A percentile compares a stretch with the other conserved stretches of the same genome.
Conservation (phyloP, 805 yeast species). For the Ogataea angusta region DNA sequence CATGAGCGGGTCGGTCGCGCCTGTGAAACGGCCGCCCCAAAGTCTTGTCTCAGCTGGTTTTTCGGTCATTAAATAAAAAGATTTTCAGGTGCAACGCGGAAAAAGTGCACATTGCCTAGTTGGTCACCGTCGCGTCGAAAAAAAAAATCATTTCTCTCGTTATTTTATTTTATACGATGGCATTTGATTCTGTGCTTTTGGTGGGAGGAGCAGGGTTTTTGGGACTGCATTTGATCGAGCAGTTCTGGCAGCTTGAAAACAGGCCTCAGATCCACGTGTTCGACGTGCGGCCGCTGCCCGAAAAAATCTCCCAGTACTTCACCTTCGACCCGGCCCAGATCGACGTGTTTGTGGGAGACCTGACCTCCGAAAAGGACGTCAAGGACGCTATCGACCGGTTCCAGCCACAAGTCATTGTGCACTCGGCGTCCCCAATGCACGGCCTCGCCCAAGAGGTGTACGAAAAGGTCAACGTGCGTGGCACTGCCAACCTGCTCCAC, state of each 20-base stretch:
- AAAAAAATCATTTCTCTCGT: background rate
- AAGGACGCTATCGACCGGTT: conserved; percentile 54
- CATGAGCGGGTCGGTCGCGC: conserved; percentile 96
- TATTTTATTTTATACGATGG: conserved; percentile 11
- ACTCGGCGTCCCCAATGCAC: conserved; percentile 95
- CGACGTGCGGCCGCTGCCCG: conserved; percentile 88
- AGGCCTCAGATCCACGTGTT: conserved; percentile 78
- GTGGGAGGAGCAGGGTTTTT: conserved; percentile 97
- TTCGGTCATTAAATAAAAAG: conserved; percentile 13
- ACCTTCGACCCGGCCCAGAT: conserved; percentile 64
- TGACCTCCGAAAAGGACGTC: conserved; percentile 73
- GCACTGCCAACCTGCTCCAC: conserved; percentile 72
- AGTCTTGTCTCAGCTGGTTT: conserved; percentile 67
- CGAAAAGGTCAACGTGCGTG: conserved; percentile 85
- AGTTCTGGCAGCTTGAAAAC: conserved; percentile 64
- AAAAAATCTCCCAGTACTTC: conserved; percentile 63
- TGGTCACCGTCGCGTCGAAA: conserved; percentile 1
- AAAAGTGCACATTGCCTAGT: conserved; percentile 1
- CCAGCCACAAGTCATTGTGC: conserved; percentile 76
- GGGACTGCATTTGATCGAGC: conserved; percentile 87
- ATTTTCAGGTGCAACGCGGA: conserved; percentile 12
- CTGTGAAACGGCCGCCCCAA: conserved; percentile 99
- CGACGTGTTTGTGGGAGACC: conserved; percentile 72
- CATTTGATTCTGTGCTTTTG: conserved; percentile 60
- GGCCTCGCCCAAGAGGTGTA: conserved; percentile 80